A percentile compares a stretch with the other conserved stretches of the same genome.
phyloP scores from a whole-genome alignment of 495 filamentous ascomycete species.

The Tuber calosporum region DNA sequence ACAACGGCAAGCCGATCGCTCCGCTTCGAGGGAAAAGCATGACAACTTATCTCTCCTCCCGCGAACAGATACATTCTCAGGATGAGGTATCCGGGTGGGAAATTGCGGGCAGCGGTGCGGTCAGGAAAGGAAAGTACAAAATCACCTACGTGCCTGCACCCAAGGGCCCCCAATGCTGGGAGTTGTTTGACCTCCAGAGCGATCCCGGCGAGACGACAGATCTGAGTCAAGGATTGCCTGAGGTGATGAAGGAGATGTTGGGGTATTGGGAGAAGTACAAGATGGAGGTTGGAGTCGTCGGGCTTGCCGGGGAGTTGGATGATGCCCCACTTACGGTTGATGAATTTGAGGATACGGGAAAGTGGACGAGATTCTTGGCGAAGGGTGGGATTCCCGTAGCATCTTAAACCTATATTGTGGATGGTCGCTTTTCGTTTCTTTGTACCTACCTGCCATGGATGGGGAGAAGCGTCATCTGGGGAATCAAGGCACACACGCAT shows the following conservation, averaged over 20 bases:
- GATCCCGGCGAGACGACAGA: conserved; percentile 46
- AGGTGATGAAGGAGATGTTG: conserved; percentile 42
- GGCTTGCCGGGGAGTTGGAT: conserved; percentile 26
- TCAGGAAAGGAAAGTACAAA: conserved; percentile 46
- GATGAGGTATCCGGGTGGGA: conserved; percentile 44
- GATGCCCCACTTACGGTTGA: conserved; percentile 16
- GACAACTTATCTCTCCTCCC: conserved; percentile 8
- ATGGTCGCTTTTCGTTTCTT: background rate
- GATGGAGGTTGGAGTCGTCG: conserved; percentile 31
- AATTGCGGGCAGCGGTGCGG: conserved; percentile 43
- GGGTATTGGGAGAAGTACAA: conserved; percentile 45
- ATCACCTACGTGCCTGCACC: conserved; percentile 43
- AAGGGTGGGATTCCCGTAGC: background rate
- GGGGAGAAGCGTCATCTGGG: background rate
- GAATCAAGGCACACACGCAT: background rate
- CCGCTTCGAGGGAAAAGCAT: conserved; percentile 52
- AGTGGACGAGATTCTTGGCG: conserved; percentile 4
- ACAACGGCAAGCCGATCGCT: conserved; percentile 53
- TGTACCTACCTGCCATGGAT: background rate
- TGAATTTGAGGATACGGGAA: conserved; percentile 16
- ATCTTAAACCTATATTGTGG: background rate
- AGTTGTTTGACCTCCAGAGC: conserved; percentile 44
- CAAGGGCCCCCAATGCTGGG: conserved; percentile 42
- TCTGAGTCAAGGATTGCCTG: conserved; percentile 36
- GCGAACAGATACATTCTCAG: conserved; percentile 23